These are phyloP conservation scores for Haematococcus sp. DNA, from an alignment of 139 green algal species.

Conservation along the genomic window DNA sequence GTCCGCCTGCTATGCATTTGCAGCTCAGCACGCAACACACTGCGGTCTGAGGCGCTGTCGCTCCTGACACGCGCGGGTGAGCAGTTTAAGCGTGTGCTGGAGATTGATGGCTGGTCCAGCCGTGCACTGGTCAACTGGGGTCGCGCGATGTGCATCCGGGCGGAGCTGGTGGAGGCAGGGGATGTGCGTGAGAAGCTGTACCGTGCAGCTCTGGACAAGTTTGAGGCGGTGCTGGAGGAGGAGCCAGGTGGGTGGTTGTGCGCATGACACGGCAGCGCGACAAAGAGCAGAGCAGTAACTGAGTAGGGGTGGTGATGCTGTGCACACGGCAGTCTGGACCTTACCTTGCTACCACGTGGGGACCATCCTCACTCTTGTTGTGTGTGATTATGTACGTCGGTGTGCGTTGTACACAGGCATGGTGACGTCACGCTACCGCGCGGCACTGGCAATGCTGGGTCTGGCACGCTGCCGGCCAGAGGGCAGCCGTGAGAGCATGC, in stretches of 20 bases:
- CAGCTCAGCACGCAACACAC: conserved; percentile 17
- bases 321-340: not conserved
- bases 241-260: conserved; percentile 24
- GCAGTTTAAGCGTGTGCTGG: conserved; percentile 44
- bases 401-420: no score
- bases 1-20: not conserved
- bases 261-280: not conserved
- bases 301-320: not conserved
- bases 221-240: conserved; percentile 44
- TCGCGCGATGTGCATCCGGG: conserved; percentile 32
- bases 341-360: not conserved
- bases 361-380: not conserved
- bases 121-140: conserved; percentile 45
- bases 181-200: conserved; percentile 29
- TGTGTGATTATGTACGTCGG: not conserved
- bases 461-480: not conserved
- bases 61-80: conserved; percentile 46
- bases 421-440: conserved; percentile 2
- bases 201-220: conserved; percentile 35
- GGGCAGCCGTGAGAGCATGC: no score
- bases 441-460: not conserved
- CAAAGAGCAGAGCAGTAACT: not conserved
- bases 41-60: conserved; percentile 28
- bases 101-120: conserved; percentile 51
- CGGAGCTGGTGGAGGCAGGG: conserved; percentile 20